Percentiles rank a stretch among this genome's conserved stretches.
Evolutionary conservation across 2,329 filamentous ascomycete genomes (phyloP).

Genomic region (Parascedosporium putredinis): DNA sequence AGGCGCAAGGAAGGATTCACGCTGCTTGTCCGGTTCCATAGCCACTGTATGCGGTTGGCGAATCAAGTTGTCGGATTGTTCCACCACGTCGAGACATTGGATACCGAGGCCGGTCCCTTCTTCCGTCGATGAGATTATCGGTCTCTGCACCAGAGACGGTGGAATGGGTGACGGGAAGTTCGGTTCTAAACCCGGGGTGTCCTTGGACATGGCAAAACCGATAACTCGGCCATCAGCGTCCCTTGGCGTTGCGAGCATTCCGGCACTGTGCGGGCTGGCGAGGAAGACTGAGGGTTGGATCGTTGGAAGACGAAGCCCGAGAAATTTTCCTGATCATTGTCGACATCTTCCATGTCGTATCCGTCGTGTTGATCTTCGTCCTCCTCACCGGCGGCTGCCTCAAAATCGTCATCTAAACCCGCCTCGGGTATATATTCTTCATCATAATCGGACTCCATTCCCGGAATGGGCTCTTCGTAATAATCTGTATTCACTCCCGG

Average conservation of each 20-base stretch:
- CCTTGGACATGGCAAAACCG: conserved; percentile 44
- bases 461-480: conserved; percentile 30
- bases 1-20: too few relatives aligned
- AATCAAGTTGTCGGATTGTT: too few relatives aligned
- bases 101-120: conserved; percentile 31
- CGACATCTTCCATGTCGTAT: conserved; percentile 29
- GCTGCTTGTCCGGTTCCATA: background rate
- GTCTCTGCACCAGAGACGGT: background rate
- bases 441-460: conserved; percentile 17
- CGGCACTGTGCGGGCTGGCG: conserved; percentile 37
- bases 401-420: conserved; percentile 15
- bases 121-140: conserved; percentile 10
- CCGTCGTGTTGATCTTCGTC: conserved; percentile 17
- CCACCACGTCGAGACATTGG: conserved; percentile 21
- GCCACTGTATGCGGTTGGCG: too few relatives aligned
- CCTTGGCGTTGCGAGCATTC: conserved; percentile 40
- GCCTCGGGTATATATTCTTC: conserved; percentile 11
- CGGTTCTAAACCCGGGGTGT: conserved; percentile 22
- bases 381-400: conserved; percentile 10
- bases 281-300: conserved; percentile 41
- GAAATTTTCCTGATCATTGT: conserved; percentile 51
- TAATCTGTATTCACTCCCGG: conserved; percentile 44
- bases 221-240: conserved; percentile 45
- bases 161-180: conserved; percentile 10
- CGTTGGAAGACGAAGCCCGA: conserved; percentile 48